Evolutionary conservation across 345 rosid species (phyloP).

Genomic region (Populus euphratica): DNA sequence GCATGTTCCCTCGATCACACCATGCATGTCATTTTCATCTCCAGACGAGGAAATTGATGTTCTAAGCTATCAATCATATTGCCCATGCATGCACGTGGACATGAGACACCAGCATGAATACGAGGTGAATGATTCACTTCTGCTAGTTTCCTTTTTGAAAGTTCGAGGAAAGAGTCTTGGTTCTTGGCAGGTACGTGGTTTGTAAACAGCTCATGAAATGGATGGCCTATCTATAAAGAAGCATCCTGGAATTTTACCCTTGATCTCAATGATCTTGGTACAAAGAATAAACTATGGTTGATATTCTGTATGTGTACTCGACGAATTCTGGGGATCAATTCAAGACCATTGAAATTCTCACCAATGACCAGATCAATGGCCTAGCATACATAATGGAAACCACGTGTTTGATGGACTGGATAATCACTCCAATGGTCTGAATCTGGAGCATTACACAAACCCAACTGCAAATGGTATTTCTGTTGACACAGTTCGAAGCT

Average conservation of each 20-base stretch:
- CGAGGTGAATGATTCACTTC: neutral
- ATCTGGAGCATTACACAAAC: too few species aligned
- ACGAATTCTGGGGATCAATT: too few species aligned
- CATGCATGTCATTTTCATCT: neutral
- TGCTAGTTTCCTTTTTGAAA: neutral
- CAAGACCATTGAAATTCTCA: too few species aligned
- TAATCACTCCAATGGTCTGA: too few species aligned
- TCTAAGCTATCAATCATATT: neutral
- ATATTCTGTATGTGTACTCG: too few species aligned
- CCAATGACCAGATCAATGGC: too few species aligned
- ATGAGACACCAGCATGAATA: neutral
- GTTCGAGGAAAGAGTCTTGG: neutral
- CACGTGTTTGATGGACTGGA: too few species aligned
- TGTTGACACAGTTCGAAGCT: neutral
- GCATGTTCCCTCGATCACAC: neutral
- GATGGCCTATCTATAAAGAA: neutral
- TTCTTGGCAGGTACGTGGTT: neutral
- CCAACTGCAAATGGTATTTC: too few species aligned
- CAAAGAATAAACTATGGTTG: too few species aligned
- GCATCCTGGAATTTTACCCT: neutral
- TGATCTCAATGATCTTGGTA: too few species aligned
- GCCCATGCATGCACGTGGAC: constrained; percentile 19
- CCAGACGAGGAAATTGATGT: neutral
- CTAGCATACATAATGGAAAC: too few species aligned
- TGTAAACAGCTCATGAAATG: neutral